A percentile compares a stretch with the other conserved stretches of the same genome.
Evolutionary conservation across 345 rosid species (phyloP).

Genomic region (Boechera stricta): DNA sequence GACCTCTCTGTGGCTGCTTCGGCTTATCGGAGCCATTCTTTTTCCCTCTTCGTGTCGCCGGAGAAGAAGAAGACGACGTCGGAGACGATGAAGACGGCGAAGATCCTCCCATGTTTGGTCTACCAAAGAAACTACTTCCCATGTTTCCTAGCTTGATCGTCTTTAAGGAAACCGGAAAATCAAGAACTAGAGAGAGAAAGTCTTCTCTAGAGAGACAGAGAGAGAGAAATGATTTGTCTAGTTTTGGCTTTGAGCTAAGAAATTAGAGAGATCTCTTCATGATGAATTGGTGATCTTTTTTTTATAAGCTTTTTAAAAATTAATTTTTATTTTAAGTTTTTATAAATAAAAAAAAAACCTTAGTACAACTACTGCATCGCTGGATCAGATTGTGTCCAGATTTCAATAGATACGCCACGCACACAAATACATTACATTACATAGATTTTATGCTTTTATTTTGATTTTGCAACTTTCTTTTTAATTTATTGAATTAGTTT

Average conservation of each 20-base stretch:
- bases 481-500: background rate
- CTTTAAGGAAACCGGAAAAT: constrained; percentile 1
- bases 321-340: background rate
- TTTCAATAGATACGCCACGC: constrained; percentile 58
- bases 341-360: constrained; percentile 42
- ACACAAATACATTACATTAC: constrained; percentile 51
- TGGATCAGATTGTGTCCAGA: constrained; percentile 90
- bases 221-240: background rate
- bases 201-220: constrained; percentile 22
- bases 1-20: constrained; percentile 98
- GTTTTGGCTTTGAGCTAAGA: constrained; percentile 37
- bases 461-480: constrained; percentile 38
- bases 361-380: constrained; percentile 81
- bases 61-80: constrained; percentile 47
- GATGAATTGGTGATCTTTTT: constrained; percentile 31
- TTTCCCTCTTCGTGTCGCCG: constrained; percentile 80
- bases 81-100: constrained; percentile 39
- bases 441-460: constrained; percentile 69
- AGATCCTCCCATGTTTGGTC: constrained; percentile 58
- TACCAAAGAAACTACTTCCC: constrained; percentile 79
- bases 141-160: constrained; percentile 45
- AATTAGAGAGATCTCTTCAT: constrained; percentile 55
- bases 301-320: constrained; percentile 28
- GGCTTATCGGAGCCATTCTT: constrained; percentile 72
- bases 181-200: constrained; percentile 37